Percentiles rank a stretch among this genome's conserved stretches.
phyloP scores from a whole-genome alignment of 148 eudicot species.

The Hydrangea macrophylla region DNA sequence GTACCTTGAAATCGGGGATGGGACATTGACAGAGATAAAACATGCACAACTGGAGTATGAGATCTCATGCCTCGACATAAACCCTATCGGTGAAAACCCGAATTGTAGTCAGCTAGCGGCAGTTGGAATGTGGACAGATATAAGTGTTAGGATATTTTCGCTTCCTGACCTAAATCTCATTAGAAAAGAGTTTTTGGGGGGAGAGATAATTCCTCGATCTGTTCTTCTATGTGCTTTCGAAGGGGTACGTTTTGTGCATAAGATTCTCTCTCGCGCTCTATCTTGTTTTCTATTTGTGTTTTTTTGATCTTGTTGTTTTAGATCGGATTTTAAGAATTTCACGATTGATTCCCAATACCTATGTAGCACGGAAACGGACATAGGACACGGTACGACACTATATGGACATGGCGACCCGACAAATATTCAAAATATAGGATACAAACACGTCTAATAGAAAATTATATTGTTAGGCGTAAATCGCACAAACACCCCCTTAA shows the following conservation, averaged over 20 bases:
- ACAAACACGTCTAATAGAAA: too few species aligned
- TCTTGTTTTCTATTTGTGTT: background rate
- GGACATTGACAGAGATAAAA: conserved; percentile 59
- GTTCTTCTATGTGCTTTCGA: conserved; percentile 93
- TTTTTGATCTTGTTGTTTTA: background rate
- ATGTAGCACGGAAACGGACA: too few species aligned
- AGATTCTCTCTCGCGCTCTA: background rate
- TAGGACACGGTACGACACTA: too few species aligned
- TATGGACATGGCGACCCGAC: too few species aligned
- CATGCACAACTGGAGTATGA: conserved; percentile 84
- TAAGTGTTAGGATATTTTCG: conserved; percentile 76
- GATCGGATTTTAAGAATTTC: background rate
- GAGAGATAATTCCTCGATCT: conserved; percentile 97
- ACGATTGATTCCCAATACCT: background rate
- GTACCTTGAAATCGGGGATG: conserved; percentile 91
- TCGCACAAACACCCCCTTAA: too few species aligned
- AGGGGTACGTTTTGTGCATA: conserved; percentile 59
- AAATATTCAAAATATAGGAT: too few species aligned
- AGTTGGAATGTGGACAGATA: conserved; percentile 99
- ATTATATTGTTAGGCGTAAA: too few species aligned
- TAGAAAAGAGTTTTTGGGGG: conserved; percentile 84
- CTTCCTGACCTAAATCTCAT: conserved; percentile 87
- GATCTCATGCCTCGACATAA: conserved; percentile 90
- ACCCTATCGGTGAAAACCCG: conserved; percentile 78
- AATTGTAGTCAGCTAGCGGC: conserved; percentile 85